Percentiles rank a stretch among this genome's conserved stretches.
These are phyloP conservation scores for Backusella tuberculispora DNA, from an alignment of 192 early-diverging fungal species.

Conservation along the genomic window DNA sequence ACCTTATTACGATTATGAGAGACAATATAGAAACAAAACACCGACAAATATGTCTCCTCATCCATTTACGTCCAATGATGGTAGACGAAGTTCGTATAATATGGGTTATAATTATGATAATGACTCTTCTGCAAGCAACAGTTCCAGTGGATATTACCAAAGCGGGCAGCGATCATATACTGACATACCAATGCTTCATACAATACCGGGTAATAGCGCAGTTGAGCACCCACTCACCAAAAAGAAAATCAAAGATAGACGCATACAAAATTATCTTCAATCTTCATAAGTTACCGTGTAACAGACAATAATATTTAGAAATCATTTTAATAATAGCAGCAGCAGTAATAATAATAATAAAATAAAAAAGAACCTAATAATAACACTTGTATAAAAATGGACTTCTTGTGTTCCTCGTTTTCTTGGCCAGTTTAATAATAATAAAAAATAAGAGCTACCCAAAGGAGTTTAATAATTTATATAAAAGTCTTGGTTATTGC, in stretches of 20 bases:
- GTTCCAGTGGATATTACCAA: background rate
- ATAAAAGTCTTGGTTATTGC: background rate
- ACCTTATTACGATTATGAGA: background rate
- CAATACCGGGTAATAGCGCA: background rate
- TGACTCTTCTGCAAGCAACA: background rate
- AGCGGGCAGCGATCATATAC: background rate
- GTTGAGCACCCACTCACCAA: slow-evolving; percentile 10
- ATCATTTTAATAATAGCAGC: slow-evolving; percentile 11
- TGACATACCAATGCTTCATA: slow-evolving; percentile 1
- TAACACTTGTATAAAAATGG: slow-evolving; percentile 19
- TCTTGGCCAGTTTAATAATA: background rate
- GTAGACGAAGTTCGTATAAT: background rate
- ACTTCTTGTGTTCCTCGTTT: background rate
- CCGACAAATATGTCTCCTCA: slow-evolving; percentile 12
- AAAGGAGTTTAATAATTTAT: background rate
- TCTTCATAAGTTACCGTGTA: background rate
- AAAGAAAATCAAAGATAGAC: slow-evolving; percentile 17
- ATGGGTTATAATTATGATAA: background rate
- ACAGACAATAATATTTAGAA: background rate
- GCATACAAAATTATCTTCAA: slow-evolving; percentile 18
- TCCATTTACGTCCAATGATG: background rate
- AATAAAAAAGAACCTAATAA: slow-evolving; percentile 12
- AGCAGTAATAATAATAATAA: background rate
- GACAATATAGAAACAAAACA: background rate
- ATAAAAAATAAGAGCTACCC: background rate